phyloP scores from a whole-genome alignment of 2,329 filamentous ascomycete species.

The Pseudogymnoascus sp. region DNA sequence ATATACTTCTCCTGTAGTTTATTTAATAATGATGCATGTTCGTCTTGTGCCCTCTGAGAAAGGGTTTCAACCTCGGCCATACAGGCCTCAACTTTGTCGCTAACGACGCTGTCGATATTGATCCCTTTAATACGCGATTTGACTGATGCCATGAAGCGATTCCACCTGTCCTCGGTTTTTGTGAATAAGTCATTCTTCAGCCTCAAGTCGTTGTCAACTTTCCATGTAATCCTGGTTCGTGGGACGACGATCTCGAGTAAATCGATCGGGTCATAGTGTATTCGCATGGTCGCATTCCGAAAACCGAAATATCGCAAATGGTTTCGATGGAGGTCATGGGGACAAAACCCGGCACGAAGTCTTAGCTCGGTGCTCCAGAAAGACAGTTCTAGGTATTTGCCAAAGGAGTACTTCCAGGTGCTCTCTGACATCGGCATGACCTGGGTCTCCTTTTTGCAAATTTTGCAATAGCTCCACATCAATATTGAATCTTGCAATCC shows the following conservation, averaged over 20 bases:
- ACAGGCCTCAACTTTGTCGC: conserved; percentile 79
- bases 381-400: conserved; percentile 93
- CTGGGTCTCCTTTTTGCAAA: conserved; percentile 84
- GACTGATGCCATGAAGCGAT: conserved; percentile 82
- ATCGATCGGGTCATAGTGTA: conserved; percentile 90
- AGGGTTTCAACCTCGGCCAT: conserved; percentile 74
- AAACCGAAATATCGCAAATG: conserved; percentile 91
- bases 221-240: conserved; percentile 87
- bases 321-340: conserved; percentile 87
- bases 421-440: conserved; percentile 86
- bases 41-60: conserved; percentile 73
- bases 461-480: conserved; percentile 97
- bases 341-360: conserved; percentile 67
- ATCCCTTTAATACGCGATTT: conserved; percentile 79
- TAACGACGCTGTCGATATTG: conserved; percentile 81
- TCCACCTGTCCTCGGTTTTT: conserved; percentile 74
- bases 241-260: conserved; percentile 93
- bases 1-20: conserved; percentile 88
- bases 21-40: conserved; percentile 65
- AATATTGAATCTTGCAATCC: conserved; percentile 69
- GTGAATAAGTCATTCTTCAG: conserved; percentile 89
- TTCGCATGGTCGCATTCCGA: conserved; percentile 74
- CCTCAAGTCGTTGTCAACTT: conserved; percentile 86
- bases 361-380: conserved; percentile 89
- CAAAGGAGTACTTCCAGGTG: conserved; percentile 97